Conservation (phyloP, 495 filamentous ascomycete genomes). For the Lepidopterella palustris region DNA sequence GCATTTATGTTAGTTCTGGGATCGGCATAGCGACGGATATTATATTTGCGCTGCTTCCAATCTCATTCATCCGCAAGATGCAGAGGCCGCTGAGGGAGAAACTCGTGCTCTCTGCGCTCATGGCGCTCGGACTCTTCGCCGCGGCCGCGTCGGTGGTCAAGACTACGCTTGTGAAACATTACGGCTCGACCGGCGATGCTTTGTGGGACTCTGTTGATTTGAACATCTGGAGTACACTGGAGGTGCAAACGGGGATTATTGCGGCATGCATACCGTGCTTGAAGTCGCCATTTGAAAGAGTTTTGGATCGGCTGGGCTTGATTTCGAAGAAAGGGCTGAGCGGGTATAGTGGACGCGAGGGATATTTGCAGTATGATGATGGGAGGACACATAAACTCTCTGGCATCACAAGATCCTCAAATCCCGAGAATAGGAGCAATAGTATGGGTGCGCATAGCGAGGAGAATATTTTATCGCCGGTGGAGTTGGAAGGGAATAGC, state of each 20-base stretch:
- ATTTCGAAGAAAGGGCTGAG: background rate
- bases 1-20: slow-evolving; percentile 27
- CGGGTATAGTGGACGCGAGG: too few relatives aligned
- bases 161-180: slow-evolving; percentile 25
- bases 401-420: background rate
- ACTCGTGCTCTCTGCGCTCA: slow-evolving; percentile 29
- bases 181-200: slow-evolving; percentile 23
- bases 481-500: background rate
- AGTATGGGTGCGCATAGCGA: slow-evolving; percentile 3
- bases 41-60: slow-evolving; percentile 31
- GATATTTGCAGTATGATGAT: background rate
- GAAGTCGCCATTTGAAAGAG: slow-evolving; percentile 29
- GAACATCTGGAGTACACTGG: slow-evolving; percentile 30
- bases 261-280: slow-evolving; percentile 31
- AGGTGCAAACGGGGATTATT: slow-evolving; percentile 32
- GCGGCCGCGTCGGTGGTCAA: slow-evolving; percentile 30
- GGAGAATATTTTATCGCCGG: background rate
- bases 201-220: slow-evolving; percentile 30
- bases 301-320: slow-evolving; percentile 15
- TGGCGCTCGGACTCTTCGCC: slow-evolving; percentile 35
- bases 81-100: slow-evolving; percentile 32
- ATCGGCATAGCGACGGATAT: slow-evolving; percentile 34
- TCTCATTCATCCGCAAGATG: slow-evolving; percentile 34
- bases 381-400: slow-evolving; percentile 1
- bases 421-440: background rate